These are phyloP conservation scores for Dactylellina leptospora DNA, from an alignment of 2,329 filamentous ascomycete species.

Conservation along the genomic window DNA sequence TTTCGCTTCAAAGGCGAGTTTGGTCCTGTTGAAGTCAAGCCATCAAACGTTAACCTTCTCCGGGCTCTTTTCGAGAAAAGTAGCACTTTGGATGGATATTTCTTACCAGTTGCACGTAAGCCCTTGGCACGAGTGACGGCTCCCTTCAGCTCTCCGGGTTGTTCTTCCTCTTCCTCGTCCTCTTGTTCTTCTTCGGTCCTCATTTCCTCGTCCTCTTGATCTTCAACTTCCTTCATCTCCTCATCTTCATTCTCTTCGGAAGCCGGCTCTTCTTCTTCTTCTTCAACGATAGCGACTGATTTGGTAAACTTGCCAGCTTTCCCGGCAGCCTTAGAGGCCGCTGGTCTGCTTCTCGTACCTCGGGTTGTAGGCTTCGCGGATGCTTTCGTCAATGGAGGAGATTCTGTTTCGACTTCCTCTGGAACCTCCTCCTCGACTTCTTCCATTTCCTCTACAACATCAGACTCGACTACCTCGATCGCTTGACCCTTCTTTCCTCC, in stretches of 20 bases:
- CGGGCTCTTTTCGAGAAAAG: constrained; percentile 21
- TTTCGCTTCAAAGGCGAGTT: constrained; percentile 6
- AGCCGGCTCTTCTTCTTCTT: background rate
- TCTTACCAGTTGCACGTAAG: constrained; percentile 25
- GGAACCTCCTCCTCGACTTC: background rate
- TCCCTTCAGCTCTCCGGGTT: constrained; percentile 15
- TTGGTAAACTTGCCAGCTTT: no score
- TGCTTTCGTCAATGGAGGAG: no score
- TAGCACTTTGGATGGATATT: constrained; percentile 18
- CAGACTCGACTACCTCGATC: background rate
- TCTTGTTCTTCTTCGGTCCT: background rate
- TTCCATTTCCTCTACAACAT: background rate
- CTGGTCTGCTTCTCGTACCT: no score
- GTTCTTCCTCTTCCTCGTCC: background rate
- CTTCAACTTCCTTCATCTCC: background rate
- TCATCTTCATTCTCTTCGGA: constrained; percentile 1
- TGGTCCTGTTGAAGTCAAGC: constrained; percentile 11
- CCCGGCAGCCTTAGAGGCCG: no score
- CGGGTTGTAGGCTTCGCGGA: no score
- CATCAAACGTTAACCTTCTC: constrained; percentile 11
- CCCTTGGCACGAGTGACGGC: constrained; percentile 21
- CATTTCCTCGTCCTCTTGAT: no score
- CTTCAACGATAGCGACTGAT: no score
- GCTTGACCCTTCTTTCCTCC: background rate
- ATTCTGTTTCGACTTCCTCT: background rate